Evolutionary conservation across 345 rosid genomes (phyloP), one percentile per base, ranked within the genome.

Genomic region (Fremontodendron californicum): DNA sequence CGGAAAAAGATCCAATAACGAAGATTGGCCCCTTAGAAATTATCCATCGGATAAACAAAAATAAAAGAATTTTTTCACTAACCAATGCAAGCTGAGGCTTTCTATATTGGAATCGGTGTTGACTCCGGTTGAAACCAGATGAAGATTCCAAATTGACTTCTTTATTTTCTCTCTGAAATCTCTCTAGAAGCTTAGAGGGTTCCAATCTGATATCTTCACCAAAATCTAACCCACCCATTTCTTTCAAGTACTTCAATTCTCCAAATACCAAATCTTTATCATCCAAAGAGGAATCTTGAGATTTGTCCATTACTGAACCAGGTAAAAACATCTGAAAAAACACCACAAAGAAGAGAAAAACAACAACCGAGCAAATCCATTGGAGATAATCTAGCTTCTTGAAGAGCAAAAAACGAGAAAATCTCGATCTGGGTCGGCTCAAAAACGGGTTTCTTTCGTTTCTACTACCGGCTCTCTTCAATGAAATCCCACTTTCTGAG

Each of bases 81-180:
- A 94, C 99, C 97, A 94, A 78, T 19, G 98, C 99, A 42, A 96
- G 90, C 88, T 86, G 93, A 1, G 98, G 98, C 78, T 88, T 91
- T 76, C 92, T 84, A 79, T 84, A 81, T 4, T 87, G 91, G 68
- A 90, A 91, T 67, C 93, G 93, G 35, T 77, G 88, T 25, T 68
- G 79, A 73, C 90, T 88, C 74, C 85, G 51, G 82, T 91, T 88
- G 43, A 84, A 84, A 82, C 74, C 74, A 39, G 86, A 81, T 1
- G 76, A 73, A 43, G 86, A 83, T 0, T 87, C 66, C 73, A 82
- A 75, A 81, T 80, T 84, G 35, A 77, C 62, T 74, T 29, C 87
- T 52, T 76, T 55, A 45, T 54, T 78, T 72, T 88, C 93, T 57
- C 82, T 81, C 71, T 78, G 83, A 74, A 92, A 88, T 64, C 82